Evolutionary conservation across 805 yeast genomes (phyloP).

Genomic region (Candida silvatica): DNA sequence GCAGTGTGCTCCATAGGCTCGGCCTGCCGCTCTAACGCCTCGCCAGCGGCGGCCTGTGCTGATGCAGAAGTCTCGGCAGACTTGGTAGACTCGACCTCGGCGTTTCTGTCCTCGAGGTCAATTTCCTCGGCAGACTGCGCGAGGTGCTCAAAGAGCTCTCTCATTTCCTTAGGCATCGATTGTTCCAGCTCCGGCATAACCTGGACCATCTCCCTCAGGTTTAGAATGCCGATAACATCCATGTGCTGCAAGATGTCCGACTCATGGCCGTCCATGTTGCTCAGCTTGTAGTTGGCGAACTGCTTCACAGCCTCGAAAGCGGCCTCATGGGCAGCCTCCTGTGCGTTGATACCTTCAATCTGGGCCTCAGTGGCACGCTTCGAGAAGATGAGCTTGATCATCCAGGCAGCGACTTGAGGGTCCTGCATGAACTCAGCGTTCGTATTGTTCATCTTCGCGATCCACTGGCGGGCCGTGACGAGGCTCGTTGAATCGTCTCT

Average conservation of each 20-base stretch:
- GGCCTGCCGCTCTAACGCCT: neutral
- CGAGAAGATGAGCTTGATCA: conserved; percentile 18
- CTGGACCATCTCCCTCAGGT: conserved; percentile 29
- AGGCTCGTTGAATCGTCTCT: conserved; percentile 17
- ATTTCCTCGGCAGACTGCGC: conserved; percentile 3
- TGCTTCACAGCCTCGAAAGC: too few species aligned
- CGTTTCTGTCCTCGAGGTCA: neutral
- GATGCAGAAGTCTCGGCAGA: neutral
- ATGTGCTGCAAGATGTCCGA: conserved; percentile 32
- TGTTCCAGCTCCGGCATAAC: too few species aligned
- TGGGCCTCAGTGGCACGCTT: conserved; percentile 5
- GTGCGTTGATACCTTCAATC: conserved; percentile 5
- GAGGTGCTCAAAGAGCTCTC: conserved; percentile 13
- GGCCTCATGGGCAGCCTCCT: conserved; percentile 10
- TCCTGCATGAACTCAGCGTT: conserved; percentile 14
- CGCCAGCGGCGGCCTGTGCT: neutral
- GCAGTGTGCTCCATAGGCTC: neutral
- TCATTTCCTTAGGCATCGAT: conserved; percentile 20
- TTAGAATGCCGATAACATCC: conserved; percentile 38
- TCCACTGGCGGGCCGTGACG: conserved; percentile 17
- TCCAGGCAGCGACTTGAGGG: conserved; percentile 23
- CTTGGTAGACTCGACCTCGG: neutral
- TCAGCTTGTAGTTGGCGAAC: conserved; percentile 10
- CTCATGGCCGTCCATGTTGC: conserved; percentile 15
- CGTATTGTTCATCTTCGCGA: conserved; percentile 11